Conservation (phyloP, 148 eudicot species). For the Nepenthes gracilis region DNA sequence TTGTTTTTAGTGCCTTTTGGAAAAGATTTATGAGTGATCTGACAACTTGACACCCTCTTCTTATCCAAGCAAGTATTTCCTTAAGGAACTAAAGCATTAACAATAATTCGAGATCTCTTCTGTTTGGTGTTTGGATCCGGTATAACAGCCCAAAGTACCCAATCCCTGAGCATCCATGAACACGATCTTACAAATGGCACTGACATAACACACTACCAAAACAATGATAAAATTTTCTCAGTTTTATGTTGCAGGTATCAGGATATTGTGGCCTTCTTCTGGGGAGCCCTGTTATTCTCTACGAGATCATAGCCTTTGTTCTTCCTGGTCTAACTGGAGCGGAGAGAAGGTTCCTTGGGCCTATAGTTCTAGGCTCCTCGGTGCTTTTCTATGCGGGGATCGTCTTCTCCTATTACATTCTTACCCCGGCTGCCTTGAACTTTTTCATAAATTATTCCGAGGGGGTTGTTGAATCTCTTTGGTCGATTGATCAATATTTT, state of each 20-base stretch:
- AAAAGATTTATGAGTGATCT: no score
- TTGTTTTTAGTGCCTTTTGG: no score
- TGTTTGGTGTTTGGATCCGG: no score
- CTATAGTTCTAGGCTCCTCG: conserved; percentile 88
- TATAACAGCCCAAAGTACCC: no score
- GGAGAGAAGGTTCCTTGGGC: conserved; percentile 83
- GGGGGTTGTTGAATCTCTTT: conserved; percentile 91
- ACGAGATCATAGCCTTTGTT: conserved; percentile 90
- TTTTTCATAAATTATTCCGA: conserved; percentile 91
- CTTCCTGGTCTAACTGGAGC: conserved; percentile 85
- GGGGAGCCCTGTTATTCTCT: conserved; percentile 87
- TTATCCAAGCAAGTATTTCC: no score
- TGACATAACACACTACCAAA: not conserved
- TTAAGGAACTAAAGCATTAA: no score
- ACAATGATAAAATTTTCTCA: not conserved
- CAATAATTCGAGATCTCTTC: no score
- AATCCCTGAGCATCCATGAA: no score
- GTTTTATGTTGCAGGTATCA: conserved; percentile 62
- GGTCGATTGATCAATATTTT: conserved; percentile 98
- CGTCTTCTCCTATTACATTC: conserved; percentile 74
- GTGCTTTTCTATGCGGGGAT: conserved; percentile 86
- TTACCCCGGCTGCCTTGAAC: conserved; percentile 96
- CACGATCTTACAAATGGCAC: no score
- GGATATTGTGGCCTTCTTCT: conserved; percentile 95
- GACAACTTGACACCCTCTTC: no score